phyloP scores from a whole-genome alignment of 768 basidiomycete genomes.

The Tricholoma sp. region DNA sequence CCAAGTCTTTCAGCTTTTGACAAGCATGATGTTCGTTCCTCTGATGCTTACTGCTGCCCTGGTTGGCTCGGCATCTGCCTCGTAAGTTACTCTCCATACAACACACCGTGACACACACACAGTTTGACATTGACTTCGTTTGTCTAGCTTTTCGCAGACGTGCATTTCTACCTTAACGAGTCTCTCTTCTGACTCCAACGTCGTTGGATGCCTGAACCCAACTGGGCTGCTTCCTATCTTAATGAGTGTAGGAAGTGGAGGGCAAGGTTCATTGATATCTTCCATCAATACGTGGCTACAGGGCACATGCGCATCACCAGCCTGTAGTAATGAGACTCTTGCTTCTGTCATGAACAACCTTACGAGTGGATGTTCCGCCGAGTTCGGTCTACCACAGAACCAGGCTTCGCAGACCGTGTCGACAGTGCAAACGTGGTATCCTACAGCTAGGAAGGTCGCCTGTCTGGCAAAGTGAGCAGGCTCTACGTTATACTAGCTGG shows the following conservation, averaged over 20 bases:
- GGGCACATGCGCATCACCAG: slow-evolving; percentile 39
- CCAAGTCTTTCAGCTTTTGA: slow-evolving; percentile 4
- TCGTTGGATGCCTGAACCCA: slow-evolving; percentile 37
- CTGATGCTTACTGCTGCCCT: slow-evolving; percentile 19
- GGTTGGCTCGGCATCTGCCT: slow-evolving; percentile 21
- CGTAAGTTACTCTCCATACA: slow-evolving; percentile 5
- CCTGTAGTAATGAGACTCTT: slow-evolving; percentile 50
- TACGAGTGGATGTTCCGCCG: slow-evolving; percentile 40
- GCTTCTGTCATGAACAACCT: slow-evolving; percentile 39
- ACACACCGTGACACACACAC: too few relatives aligned
- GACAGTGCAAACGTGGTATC: slow-evolving; percentile 39
- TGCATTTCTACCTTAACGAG: slow-evolving; percentile 15
- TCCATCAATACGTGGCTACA: slow-evolving; percentile 47
- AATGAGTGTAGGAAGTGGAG: slow-evolving; percentile 15
- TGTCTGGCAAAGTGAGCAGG: slow-evolving; percentile 54
- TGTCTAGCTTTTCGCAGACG: slow-evolving; percentile 15
- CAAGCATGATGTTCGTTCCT: slow-evolving; percentile 9
- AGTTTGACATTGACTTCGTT: background rate
- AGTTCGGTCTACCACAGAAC: slow-evolving; percentile 19
- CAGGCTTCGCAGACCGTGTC: slow-evolving; percentile 17
- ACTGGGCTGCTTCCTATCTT: slow-evolving; percentile 23
- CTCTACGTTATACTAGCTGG: background rate
- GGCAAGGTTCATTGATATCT: slow-evolving; percentile 28
- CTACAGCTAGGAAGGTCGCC: slow-evolving; percentile 38
- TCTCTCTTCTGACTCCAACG: slow-evolving; percentile 10